Conservation (phyloP, 176 grass and related monocot species). For the Musa troglodytarum region DNA sequence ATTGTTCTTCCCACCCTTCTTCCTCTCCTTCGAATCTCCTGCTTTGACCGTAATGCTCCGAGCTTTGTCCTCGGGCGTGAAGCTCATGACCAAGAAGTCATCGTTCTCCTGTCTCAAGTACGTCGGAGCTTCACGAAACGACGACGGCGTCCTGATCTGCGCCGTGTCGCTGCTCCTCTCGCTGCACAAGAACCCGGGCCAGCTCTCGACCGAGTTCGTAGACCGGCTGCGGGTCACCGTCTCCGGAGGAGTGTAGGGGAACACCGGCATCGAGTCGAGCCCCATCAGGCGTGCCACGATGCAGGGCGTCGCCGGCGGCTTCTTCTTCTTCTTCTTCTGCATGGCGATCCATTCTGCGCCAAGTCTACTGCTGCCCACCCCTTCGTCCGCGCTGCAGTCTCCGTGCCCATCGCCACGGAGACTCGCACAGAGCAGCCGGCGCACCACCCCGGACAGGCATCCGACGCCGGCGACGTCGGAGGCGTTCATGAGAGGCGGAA, state of each 20-base stretch:
- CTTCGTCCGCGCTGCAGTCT: background rate
- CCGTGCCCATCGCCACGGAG: background rate
- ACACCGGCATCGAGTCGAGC: conserved; percentile 55
- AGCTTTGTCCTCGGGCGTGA: conserved; percentile 39
- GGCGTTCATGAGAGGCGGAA: conserved; percentile 24
- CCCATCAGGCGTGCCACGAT: conserved; percentile 95
- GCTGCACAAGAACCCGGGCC: conserved; percentile 17
- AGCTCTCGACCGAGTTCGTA: conserved; percentile 36
- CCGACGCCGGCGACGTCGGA: background rate
- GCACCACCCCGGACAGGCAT: conserved; percentile 38
- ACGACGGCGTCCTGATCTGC: conserved; percentile 8
- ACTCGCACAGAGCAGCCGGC: conserved; percentile 49
- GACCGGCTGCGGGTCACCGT: conserved; percentile 36
- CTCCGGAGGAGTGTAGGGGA: background rate
- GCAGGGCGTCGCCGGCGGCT: conserved; percentile 29
- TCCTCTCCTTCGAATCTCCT: background rate
- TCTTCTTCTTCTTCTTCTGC: conserved; percentile 1
- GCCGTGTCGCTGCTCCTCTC: conserved; percentile 6
- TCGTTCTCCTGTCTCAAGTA: conserved; percentile 66
- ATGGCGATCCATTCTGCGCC: background rate
- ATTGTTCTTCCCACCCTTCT: background rate
- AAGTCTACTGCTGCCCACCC: background rate
- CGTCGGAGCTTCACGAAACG: conserved; percentile 40
- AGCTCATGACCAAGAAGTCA: conserved; percentile 81
- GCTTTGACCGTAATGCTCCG: background rate